Base-by-base conservation (phyloP, 1,284 basidiomycete species). In the Lignosus rhinocerotis region DNA sequence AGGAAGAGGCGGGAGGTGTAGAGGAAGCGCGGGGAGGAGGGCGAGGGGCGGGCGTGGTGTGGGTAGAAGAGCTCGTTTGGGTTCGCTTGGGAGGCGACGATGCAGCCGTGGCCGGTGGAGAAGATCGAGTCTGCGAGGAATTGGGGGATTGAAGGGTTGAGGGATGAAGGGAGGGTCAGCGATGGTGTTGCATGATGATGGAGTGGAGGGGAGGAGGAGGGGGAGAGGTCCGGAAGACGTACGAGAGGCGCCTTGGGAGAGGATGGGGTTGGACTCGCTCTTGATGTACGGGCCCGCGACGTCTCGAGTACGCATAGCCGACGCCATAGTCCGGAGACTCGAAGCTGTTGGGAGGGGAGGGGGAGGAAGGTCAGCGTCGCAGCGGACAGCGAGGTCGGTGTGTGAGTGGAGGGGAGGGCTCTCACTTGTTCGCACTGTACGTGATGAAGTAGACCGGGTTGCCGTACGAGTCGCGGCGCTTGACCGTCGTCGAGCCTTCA, bases 231-330 rank as follows among this genome's bases (percentile, higher is more conserved):
- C 3, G 36, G 14, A n/a, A 39, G 17, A 51, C 50, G 21, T 31
- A 43, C 51, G 56, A 12, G 56, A 53, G 3, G 56, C 56, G 41
- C 50, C 51, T n/a, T 53, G 56, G 21, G 51, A 53, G 32, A 53
- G 33, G 19, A 53, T 51, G 17, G 56, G 51, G 51, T 58, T 58
- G 16, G 56, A 58, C 31, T 44, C 33, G 56, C 45, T 49, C 41
- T 58, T 58, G 56, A 49, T 49, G 51, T 58, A 58, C 11, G 56
- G 56, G 2, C 56, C 56, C 12, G 56, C 39, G 51, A 58, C 56
- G 14, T 38, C 34, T 36, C 16, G 56, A 25, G 39, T 49, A 52
- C 38, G 56, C 51, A 44, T 58, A 58, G 51, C 56, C 56, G n/a
- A 58, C 46, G 41, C 56, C 56, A 33, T 58, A 58, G 47, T 58